These are phyloP conservation scores for Fusarium compactum DNA, from an alignment of 2,329 filamentous ascomycete species.

Conservation along the genomic window DNA sequence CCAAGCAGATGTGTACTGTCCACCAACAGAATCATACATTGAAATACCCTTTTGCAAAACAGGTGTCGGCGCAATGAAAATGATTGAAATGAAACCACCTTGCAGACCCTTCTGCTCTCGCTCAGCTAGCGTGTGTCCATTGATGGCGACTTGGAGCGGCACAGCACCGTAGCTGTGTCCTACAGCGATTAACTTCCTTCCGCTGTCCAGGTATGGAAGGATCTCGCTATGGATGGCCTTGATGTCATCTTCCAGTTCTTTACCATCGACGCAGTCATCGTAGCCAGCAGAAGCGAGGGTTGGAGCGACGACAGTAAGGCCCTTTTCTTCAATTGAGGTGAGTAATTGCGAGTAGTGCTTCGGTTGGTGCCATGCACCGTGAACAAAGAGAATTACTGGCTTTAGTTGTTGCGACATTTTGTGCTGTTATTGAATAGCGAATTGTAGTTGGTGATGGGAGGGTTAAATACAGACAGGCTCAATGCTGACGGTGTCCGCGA, in stretches of 20 bases:
- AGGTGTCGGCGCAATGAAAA: conserved; percentile 26
- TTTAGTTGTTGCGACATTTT: conserved; percentile 1
- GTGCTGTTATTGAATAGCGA: accelerated
- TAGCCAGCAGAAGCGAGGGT: conserved; percentile 30
- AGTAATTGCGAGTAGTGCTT: conserved; percentile 31
- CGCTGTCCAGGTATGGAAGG: conserved; percentile 4
- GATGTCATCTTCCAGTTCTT: conserved; percentile 24
- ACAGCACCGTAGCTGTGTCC: conserved; percentile 38
- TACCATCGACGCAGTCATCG: conserved; percentile 25
- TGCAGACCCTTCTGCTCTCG: background rate
- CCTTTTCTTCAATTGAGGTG: conserved; percentile 3
- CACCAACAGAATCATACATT: conserved; percentile 21
- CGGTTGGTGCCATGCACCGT: conserved; percentile 38
- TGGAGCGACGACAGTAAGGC: conserved; percentile 16
- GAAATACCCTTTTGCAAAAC: conserved; percentile 22
- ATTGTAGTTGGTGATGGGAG: accelerated
- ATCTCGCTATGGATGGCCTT: conserved; percentile 9
- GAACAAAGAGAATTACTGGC: conserved; percentile 22
- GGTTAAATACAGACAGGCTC: background rate
- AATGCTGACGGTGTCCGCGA: background rate
- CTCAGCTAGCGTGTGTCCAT: conserved; percentile 12
- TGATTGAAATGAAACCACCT: conserved; percentile 16
- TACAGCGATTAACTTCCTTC: conserved; percentile 9
- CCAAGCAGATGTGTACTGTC: conserved; percentile 3
- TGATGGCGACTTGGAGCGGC: conserved; percentile 12